These are phyloP conservation scores for Plasmodium yoelii DNA, from an alignment of 169 alveolate species.

Conservation along the genomic window DNA sequence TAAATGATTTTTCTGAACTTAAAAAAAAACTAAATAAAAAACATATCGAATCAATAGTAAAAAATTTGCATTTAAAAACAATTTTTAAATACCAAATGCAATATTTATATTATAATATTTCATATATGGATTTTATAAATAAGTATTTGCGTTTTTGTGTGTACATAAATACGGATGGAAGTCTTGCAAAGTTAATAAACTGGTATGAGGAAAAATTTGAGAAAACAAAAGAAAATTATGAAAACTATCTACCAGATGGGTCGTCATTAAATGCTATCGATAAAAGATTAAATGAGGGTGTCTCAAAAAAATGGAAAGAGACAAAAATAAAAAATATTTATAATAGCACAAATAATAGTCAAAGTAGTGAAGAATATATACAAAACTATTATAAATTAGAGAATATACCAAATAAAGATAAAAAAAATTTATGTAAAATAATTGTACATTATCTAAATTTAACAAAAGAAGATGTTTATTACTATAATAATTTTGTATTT, in stretches of 20 bases:
- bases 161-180: conserved; percentile 32
- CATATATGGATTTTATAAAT: conserved; percentile 36
- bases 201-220: conserved; percentile 13
- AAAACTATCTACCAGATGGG: not conserved
- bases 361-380: not conserved
- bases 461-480: conserved; percentile 14
- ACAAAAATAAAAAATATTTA: not conserved
- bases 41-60: conserved; percentile 27
- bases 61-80: conserved; percentile 21
- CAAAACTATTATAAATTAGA: not conserved
- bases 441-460: conserved; percentile 42
- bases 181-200: conserved; percentile 23
- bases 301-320: not conserved
- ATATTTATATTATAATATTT: conserved; percentile 36
- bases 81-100: conserved; percentile 45
- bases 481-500: conserved; percentile 43
- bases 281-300: not conserved
- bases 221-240: not conserved
- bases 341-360: not conserved
- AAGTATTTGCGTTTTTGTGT: conserved; percentile 43
- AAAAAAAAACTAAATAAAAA: conserved; percentile 43
- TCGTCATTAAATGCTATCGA: not conserved
- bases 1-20: conserved; percentile 36
- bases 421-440: conserved; percentile 39
- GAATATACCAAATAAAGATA: conserved; percentile 34